These are phyloP conservation scores for Malus fusca DNA, from an alignment of 306 rosid genomes.

Conservation along the genomic window DNA sequence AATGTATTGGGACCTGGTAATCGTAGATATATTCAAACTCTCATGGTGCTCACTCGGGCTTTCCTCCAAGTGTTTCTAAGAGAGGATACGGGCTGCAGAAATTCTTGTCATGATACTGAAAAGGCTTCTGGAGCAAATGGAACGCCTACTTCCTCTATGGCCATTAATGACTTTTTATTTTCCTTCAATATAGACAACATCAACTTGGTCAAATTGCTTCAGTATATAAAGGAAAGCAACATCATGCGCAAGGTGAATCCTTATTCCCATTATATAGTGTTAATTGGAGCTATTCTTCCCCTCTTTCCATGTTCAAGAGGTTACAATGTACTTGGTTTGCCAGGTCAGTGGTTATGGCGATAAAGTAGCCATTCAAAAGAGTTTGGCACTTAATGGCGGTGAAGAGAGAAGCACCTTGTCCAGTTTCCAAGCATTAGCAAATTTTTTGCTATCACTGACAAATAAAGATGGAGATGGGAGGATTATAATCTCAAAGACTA, in stretches of 20 bases:
- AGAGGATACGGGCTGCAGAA: slow-evolving; percentile 33
- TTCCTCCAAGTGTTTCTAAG: slow-evolving; percentile 47
- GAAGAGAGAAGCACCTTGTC: slow-evolving; percentile 72
- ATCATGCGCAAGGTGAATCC: slow-evolving; percentile 85
- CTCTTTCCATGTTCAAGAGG: slow-evolving; percentile 4
- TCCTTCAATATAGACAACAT: slow-evolving; percentile 76
- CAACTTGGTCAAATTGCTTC: slow-evolving; percentile 72
- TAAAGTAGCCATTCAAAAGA: slow-evolving; percentile 37
- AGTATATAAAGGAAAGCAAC: slow-evolving; percentile 83
- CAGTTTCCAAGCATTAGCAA: slow-evolving; percentile 69
- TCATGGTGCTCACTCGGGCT: slow-evolving; percentile 62
- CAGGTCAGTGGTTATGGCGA: slow-evolving; percentile 86
- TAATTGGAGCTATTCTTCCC: slow-evolving; percentile 9
- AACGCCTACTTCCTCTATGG: slow-evolving; percentile 46
- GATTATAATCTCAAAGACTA: slow-evolving; percentile 66
- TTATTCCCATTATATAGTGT: slow-evolving; percentile 9
- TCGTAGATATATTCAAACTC: slow-evolving; percentile 88
- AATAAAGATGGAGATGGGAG: slow-evolving; percentile 78
- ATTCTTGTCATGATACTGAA: slow-evolving; percentile 27
- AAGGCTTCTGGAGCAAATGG: slow-evolving; percentile 38
- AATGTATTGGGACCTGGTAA: slow-evolving; percentile 81
- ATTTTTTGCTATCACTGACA: slow-evolving; percentile 60
- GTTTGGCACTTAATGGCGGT: slow-evolving; percentile 14
- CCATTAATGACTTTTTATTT: slow-evolving; percentile 81
- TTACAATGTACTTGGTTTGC: slow-evolving; percentile 22